Evolutionary conservation across 140 eudicot species (phyloP).

Genomic region (Senecio squalidus): DNA sequence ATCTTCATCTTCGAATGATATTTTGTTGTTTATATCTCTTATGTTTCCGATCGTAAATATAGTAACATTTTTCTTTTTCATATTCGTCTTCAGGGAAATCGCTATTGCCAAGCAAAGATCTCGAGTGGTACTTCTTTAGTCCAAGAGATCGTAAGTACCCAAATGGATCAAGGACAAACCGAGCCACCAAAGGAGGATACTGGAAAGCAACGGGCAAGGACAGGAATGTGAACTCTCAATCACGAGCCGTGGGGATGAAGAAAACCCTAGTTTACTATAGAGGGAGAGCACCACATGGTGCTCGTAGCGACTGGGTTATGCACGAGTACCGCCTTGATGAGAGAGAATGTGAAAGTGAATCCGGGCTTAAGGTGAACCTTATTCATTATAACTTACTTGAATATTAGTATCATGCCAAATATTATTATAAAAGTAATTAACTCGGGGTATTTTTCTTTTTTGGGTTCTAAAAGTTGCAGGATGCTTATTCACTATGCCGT

Average conservation of each 20-base stretch:
- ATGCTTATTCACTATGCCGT: conserved; percentile 95
- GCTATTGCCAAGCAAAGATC: conserved; percentile 91
- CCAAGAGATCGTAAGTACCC: conserved; percentile 97
- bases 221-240: conserved; percentile 74
- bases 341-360: conserved; percentile 68
- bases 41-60: too few relatives aligned
- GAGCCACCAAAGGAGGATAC: conserved; percentile 94
- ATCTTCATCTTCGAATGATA: conserved; percentile 6
- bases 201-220: conserved; percentile 99
- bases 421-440: background rate
- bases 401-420: background rate
- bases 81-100: conserved; percentile 54
- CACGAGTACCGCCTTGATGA: conserved; percentile 95
- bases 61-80: background rate
- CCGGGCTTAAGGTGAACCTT: conserved; percentile 68
- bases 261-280: conserved; percentile 93
- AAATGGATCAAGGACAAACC: conserved; percentile 90
- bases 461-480: conserved; percentile 41
- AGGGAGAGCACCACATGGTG: conserved; percentile 99
- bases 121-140: conserved; percentile 98
- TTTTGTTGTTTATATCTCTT: background rate
- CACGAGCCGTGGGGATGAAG: conserved; percentile 87
- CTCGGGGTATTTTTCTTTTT: conserved; percentile 4
- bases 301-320: conserved; percentile 96
- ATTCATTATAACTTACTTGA: background rate